Base-by-base conservation (phyloP, 2,329 filamentous ascomycete species). In the Colletotrichum cereale region DNA sequence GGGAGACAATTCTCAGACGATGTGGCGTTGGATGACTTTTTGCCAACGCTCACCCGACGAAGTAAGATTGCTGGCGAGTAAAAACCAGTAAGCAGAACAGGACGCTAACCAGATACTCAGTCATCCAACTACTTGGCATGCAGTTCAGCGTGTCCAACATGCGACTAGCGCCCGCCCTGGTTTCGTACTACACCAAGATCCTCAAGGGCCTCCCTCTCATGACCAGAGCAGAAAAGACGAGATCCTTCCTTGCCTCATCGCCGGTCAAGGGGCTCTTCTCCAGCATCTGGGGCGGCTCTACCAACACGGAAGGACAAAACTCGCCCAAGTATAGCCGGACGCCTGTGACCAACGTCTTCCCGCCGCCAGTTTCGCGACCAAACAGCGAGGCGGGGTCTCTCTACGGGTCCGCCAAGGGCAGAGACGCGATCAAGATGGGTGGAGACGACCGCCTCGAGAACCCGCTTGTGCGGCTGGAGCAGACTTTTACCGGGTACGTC, bases 211-310 rank as follows among this genome's bases (percentile, higher is more conserved):
- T 97, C 31, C 88, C 87, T 57, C 85, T 93, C 50, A 85, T 89
- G 26, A 84, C 89, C 40, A 88, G 91, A 50, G 86, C 88, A 0
- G 89, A 91, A 77, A 92, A 89, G 79, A 88, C 89, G 14, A 88
- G 88, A 66, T 91, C 90, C 0, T 93, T 93, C 78, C 87, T 96
- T 12, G 90, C 91, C 5, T 89, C 92, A n/a, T 98, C 95, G 0
- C 95, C 96, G 0, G 93, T 97, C 58, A 98, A 98, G 80, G 72
- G 71, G 14, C 87, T 97, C 77, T 85, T 98, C 21, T 97, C 95
- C 0, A 97, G 88, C 77, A 89, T 98, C 65, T 90, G 97, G 76
- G 88, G 90, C 42, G 89, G 90, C 31, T 88, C 86, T 67, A 86
- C 86, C 42, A 86, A 84, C 73, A 83, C 81, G 44, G 80, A 83